Percentiles rank a stretch among this genome's conserved stretches.
phyloP scores from a whole-genome alignment of 805 yeast genomes.

The Kregervanrija delftensis region DNA sequence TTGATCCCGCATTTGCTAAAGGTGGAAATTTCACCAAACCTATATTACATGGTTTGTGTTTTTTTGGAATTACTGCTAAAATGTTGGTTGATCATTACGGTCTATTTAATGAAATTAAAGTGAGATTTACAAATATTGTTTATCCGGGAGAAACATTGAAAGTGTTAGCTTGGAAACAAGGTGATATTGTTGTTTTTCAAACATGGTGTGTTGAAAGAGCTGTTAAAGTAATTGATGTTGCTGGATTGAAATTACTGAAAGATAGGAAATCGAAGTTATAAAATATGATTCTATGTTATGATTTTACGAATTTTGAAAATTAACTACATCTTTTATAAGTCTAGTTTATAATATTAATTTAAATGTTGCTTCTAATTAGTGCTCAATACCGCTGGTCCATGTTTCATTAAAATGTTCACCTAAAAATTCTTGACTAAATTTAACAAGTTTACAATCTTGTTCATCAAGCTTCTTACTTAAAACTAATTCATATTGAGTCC shows the following conservation, averaged over 20 bases:
- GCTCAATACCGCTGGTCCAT: slow-evolving; percentile 43
- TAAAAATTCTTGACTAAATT: slow-evolving; percentile 35
- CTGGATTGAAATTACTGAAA: slow-evolving; percentile 57
- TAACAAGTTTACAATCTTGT: slow-evolving; percentile 38
- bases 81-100: slow-evolving; percentile 76
- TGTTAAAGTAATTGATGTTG: slow-evolving; percentile 74
- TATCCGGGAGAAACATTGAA: slow-evolving; percentile 89
- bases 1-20: slow-evolving; percentile 85
- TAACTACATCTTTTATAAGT: background rate
- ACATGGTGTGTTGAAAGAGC: slow-evolving; percentile 74
- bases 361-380: slow-evolving; percentile 3
- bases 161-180: slow-evolving; percentile 79
- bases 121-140: slow-evolving; percentile 83
- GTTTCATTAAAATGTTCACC: slow-evolving; percentile 56
- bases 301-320: slow-evolving; percentile 2
- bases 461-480: slow-evolving; percentile 28
- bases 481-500: slow-evolving; percentile 48
- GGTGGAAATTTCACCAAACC: slow-evolving; percentile 83
- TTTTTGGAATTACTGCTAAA: slow-evolving; percentile 78
- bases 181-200: slow-evolving; percentile 66
- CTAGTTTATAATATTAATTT: background rate
- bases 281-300: slow-evolving; percentile 2
- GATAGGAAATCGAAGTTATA: slow-evolving; percentile 1
- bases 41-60: slow-evolving; percentile 87
- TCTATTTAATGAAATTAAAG: slow-evolving; percentile 75